A percentile compares a stretch with the other conserved stretches of the same genome.
Evolutionary conservation across 169 alveolate species (phyloP).

Genomic region (Pseudocohnilembus persalinus): DNA sequence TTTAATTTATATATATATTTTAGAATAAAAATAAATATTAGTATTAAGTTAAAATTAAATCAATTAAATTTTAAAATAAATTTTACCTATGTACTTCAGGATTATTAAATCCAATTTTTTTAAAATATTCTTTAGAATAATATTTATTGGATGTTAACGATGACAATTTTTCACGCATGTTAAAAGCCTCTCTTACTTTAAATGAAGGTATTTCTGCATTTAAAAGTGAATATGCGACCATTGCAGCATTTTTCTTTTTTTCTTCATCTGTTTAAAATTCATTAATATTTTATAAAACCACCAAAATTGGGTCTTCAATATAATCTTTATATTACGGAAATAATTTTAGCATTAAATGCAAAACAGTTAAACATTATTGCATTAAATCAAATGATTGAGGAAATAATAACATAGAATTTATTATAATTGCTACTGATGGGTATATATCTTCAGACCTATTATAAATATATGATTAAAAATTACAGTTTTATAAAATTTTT

Average conservation of each 20-base stretch:
- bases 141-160: neutral
- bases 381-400: constrained; percentile 6
- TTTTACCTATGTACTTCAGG: neutral
- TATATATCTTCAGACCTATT: constrained; percentile 1
- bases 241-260: constrained; percentile 15
- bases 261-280: neutral
- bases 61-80: no score
- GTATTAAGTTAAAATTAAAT: neutral
- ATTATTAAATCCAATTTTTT: no score
- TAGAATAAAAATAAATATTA: neutral
- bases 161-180: neutral
- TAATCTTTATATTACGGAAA: neutral
- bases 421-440: constrained; percentile 12
- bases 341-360: neutral
- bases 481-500: no score
- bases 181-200: neutral
- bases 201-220: neutral
- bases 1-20: neutral
- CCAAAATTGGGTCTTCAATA: constrained; percentile 2
- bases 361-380: constrained; percentile 13
- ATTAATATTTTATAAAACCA: constrained; percentile 6
- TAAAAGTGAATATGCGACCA: neutral
- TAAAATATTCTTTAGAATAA: neutral
- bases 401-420: constrained; percentile 12
- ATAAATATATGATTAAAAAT: no score